Conservation (phyloP, 73 alveolate species). For the Blepharisma stoltei region DNA sequence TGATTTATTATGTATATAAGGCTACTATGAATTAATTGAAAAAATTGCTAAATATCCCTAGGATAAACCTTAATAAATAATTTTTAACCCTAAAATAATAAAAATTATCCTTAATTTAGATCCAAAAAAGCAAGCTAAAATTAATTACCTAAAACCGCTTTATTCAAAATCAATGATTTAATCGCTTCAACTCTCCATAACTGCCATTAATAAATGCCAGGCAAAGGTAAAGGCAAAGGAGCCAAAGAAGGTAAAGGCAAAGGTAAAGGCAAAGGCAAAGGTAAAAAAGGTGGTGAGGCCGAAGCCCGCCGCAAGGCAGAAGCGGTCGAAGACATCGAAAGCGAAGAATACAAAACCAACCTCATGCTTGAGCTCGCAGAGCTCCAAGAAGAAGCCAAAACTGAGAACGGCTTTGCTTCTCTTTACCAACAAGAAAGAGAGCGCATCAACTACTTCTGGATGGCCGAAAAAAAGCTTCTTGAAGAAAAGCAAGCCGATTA, state of each 20-base stretch:
- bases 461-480: constrained; percentile 89
- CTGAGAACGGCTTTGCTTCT: constrained; percentile 89
- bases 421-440: constrained; percentile 92
- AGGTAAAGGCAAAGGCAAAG: constrained; percentile 7
- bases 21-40: too few relatives aligned
- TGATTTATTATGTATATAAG: too few relatives aligned
- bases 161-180: too few relatives aligned
- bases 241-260: not conserved
- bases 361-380: constrained; percentile 55
- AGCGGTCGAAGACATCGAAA: constrained; percentile 77
- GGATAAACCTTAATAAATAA: too few relatives aligned
- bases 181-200: too few relatives aligned
- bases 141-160: too few relatives aligned
- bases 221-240: constrained; percentile 25
- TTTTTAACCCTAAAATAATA: too few relatives aligned
- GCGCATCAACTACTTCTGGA: constrained; percentile 96
- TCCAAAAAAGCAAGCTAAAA: too few relatives aligned
- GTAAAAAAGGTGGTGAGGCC: constrained; percentile 55
- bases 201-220: not conserved
- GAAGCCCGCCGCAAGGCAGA: constrained; percentile 78
- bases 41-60: too few relatives aligned
- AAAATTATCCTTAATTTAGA: too few relatives aligned
- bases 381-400: constrained; percentile 71
- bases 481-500: constrained; percentile 95
- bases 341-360: constrained; percentile 66